A percentile compares a stretch with the other conserved stretches of the same genome.
Conservation (phyloP, 352 stramenopile species). For the Blastocystis sp. region DNA sequence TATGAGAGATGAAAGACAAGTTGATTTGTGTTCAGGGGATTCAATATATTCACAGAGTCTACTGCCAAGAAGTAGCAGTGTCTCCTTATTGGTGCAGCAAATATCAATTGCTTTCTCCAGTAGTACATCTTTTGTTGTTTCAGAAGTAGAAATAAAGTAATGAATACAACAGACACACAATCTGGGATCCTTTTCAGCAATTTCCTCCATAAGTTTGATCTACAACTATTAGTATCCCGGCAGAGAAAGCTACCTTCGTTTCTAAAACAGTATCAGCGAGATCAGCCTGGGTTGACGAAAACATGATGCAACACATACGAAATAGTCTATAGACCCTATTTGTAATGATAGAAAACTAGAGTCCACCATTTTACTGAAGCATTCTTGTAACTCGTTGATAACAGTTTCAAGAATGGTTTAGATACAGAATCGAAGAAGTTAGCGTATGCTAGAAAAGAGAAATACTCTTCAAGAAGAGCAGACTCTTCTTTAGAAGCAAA, state of each 20-base stretch:
- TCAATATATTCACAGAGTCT: neutral
- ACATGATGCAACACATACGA: slow-evolving; percentile 51
- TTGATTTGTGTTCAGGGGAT: neutral
- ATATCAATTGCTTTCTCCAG: neutral
- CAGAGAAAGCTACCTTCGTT: neutral
- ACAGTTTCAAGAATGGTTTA: slow-evolving; percentile 50
- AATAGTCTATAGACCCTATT: slow-evolving; percentile 59
- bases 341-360: neutral
- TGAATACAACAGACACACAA: neutral
- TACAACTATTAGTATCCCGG: neutral
- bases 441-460: neutral
- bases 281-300: neutral
- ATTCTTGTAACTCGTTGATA: neutral
- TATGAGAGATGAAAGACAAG: neutral
- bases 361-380: slow-evolving; percentile 36
- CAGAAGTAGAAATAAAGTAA: neutral
- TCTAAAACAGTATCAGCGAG: neutral
- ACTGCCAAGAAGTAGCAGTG: neutral
- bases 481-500: slow-evolving; percentile 59
- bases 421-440: slow-evolving; percentile 11
- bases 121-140: neutral
- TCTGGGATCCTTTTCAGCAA: neutral
- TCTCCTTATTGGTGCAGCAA: neutral
- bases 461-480: slow-evolving; percentile 41
- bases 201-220: slow-evolving; percentile 35